Evolutionary conservation across 2,329 filamentous ascomycete genomes (phyloP), one percentile per base, ranked within the genome.

Genomic region (Sarocladium strictum): DNA sequence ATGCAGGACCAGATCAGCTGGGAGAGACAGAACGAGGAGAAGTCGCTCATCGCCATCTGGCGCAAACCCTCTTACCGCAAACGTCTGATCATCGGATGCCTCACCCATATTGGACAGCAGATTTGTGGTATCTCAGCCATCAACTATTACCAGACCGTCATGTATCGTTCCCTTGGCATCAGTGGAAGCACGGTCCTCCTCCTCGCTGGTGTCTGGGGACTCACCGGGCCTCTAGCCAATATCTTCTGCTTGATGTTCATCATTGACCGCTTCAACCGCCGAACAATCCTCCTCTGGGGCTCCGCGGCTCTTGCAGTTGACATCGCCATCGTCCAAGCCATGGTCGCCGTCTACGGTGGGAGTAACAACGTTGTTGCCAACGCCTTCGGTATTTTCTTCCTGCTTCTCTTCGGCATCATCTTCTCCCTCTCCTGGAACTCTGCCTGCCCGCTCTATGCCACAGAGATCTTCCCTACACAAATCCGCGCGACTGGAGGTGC

Each of bases 1-100:
- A 82, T 82, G 79, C 67, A 68, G 49, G 70, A 69, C 3, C 77
- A 79, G 65, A 79, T 80, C 58, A 74, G 79, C 58, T 83, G 77
- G 63, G 80, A 83, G 64, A 78, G 77, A 74, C 69, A 78, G 59
- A 68, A 80, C 5, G 79, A 83, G 62, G 69, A 82, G 57, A 78
- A 67, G 17, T 76, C 76, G 1, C 76, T 14, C 77, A 74, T 56
- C 72, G 79, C 23, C 77, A 73, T 6, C 58, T 81, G 50, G 78
- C 78, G 64, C 76, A 58, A 56, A 69, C 12, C 21, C n/a, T 53
- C 32, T 51, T 15, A 53, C 24, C 33, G 14, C 19, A 10, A 3
- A 54, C 69, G 66, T 19, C 5, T 77, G 75, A 80, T 77, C 2
- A 79, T 82, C 75, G 82, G 79, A 0, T 75, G 72, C 58, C 61